These are phyloP conservation scores for Vickermania ingenoplastis DNA, from an alignment of 208 protist species.

Conservation along the genomic window DNA sequence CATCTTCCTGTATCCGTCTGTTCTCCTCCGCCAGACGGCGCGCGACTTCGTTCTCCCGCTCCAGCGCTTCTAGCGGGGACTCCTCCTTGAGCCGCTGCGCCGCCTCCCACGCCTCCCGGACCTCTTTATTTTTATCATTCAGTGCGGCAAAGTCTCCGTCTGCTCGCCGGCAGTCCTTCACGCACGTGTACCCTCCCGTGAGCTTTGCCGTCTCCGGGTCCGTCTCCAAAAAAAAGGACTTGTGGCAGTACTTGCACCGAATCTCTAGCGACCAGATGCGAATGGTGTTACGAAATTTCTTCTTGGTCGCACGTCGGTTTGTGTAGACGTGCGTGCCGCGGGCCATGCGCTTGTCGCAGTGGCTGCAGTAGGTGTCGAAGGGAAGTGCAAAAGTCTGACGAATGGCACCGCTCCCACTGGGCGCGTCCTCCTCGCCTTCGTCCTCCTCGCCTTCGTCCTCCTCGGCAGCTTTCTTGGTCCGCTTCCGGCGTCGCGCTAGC, in stretches of 20 bases:
- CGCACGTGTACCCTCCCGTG: slow-evolving; percentile 74
- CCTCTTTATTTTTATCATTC: slow-evolving; percentile 56
- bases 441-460: slow-evolving; percentile 5
- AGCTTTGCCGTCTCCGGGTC: slow-evolving; percentile 72
- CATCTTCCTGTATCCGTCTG: slow-evolving; percentile 48
- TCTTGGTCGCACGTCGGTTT: slow-evolving; percentile 48
- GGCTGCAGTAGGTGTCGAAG: slow-evolving; percentile 63
- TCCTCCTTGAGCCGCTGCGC: slow-evolving; percentile 35
- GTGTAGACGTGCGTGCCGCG: slow-evolving; percentile 79
- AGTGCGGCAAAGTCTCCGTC: slow-evolving; percentile 58
- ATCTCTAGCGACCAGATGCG: slow-evolving; percentile 77
- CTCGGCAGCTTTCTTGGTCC: background rate
- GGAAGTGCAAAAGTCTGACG: slow-evolving; percentile 81
- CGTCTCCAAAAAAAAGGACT: slow-evolving; percentile 53
- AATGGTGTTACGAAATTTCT: slow-evolving; percentile 53
- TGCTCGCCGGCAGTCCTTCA: slow-evolving; percentile 40
- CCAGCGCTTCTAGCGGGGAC: slow-evolving; percentile 57
- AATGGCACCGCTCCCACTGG: slow-evolving; percentile 20
- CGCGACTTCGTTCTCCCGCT: slow-evolving; percentile 61
- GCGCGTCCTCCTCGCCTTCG: slow-evolving; percentile 6
- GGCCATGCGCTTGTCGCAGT: slow-evolving; percentile 55
- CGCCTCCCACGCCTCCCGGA: slow-evolving; percentile 35
- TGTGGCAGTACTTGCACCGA: slow-evolving; percentile 61
- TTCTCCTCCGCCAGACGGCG: slow-evolving; percentile 60
- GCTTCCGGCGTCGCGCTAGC: background rate